Base-by-base conservation (phyloP, 2,329 filamentous ascomycete genomes). In the Laburnicola sp. region DNA sequence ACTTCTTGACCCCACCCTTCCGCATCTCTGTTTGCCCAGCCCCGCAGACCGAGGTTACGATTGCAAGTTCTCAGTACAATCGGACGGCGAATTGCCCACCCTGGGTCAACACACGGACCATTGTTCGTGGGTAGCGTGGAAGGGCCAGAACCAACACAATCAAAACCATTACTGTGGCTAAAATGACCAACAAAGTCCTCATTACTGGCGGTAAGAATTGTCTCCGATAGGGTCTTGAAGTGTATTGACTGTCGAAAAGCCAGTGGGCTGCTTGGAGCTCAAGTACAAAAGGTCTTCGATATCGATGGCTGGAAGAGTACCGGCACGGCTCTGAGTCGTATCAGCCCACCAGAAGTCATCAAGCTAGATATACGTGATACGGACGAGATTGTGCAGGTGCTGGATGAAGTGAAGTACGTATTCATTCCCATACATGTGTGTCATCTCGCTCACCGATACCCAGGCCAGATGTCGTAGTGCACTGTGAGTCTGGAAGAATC, bases 241-340 rank as follows among this genome's bases (percentile, higher is more conserved):
- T n/a, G 16, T 37, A 16, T 37, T 45, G 26, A 45, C 25, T 30
- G 41, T 22, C 21, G 28, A 11, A 22, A 46, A 75, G 72, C 90
- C 32, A 93, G 88, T 21, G 91, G 91, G 48, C 80, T 96, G 8
- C 81, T 96, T 2, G 91, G 92, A 42, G 84, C 91, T 37, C 85
- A 94, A 71, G 87, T 96, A 8, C 78, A 86, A 48, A 83, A 81
- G 54, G 83, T 82, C 9, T 96, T 96, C 70, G 77, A 85, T 47
- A 74, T 80, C 50, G 80, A 78, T 27, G 79, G 81, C 32, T 96
- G 90, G 71, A 68, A 66, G 21, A 60, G 68, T 10, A 51, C 73
- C 11, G 69, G 71, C n/a, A 75, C 73, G 9, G 71, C 89, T 11
- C 83, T 87, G 68, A 88, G 85, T 8, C 83, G 91, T 47, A 87